These are phyloP conservation scores for Collybia sordida DNA, from an alignment of 768 basidiomycete genomes.

Conservation along the genomic window DNA sequence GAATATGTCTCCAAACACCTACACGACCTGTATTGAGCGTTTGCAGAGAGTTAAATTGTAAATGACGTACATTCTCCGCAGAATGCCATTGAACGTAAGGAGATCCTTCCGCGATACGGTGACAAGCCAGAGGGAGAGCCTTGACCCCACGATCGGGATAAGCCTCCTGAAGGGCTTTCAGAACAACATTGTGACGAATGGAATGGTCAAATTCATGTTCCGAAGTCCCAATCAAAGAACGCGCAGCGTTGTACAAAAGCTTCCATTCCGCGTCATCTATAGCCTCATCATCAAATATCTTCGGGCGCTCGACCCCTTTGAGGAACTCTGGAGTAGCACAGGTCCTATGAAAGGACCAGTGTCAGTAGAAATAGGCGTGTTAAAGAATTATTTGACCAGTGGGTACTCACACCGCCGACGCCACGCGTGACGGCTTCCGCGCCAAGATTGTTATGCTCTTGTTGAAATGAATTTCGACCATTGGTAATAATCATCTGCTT, in stretches of 20 bases:
- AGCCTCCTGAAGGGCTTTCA: not conserved
- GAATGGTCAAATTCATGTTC: conserved; percentile 1
- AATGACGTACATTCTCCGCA: not conserved
- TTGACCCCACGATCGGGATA: not conserved
- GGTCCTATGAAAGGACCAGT: not conserved
- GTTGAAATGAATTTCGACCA: conserved; percentile 4
- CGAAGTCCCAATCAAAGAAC: not conserved
- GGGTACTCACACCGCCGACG: conserved; percentile 11
- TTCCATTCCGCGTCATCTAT: not conserved
- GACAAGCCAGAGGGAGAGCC: not conserved
- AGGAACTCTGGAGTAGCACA: not conserved
- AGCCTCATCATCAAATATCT: not conserved
- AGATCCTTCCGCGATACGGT: not conserved
- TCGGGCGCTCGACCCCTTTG: not conserved
- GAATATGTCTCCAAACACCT: not conserved
- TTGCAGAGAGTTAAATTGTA: not conserved
- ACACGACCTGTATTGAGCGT: too few species aligned
- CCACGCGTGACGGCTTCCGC: conserved; percentile 7
- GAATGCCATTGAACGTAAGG: conserved; percentile 1
- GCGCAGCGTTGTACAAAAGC: not conserved
- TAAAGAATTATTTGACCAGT: conserved; percentile 1
- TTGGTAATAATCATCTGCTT: not conserved
- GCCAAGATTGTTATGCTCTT: conserved; percentile 7
- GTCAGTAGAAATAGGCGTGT: too few species aligned
- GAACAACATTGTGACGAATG: conserved; percentile 2